phyloP scores from a whole-genome alignment of 371 early-diverging fungal genomes.

The Rhizopus arrhizus region DNA sequence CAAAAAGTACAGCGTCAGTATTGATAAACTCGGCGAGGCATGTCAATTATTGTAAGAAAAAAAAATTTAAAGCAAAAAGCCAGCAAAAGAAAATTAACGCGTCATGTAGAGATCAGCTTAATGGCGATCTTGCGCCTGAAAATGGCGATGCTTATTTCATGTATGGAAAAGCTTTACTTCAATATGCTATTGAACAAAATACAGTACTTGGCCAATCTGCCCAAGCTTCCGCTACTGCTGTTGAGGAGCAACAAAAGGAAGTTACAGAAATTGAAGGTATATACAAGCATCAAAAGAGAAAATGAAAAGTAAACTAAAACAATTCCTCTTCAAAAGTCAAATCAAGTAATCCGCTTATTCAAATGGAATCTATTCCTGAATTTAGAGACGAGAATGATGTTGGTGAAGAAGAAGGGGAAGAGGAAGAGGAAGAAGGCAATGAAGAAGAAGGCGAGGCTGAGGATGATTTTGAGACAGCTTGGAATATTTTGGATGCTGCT shows the following conservation, averaged over 20 bases:
- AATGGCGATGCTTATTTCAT: constrained; percentile 79
- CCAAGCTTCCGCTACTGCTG: constrained; percentile 20
- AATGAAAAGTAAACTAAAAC: not conserved
- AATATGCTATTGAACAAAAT: constrained; percentile 76
- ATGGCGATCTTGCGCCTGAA: constrained; percentile 69
- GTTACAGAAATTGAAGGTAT: constrained; percentile 17
- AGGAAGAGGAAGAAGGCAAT: constrained; percentile 34
- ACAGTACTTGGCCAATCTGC: constrained; percentile 67
- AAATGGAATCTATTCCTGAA: constrained; percentile 58
- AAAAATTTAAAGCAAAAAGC: constrained; percentile 7
- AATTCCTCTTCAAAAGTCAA: constrained; percentile 17
- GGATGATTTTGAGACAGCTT: constrained; percentile 87
- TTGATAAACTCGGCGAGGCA: constrained; percentile 66
- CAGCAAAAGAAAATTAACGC: not conserved
- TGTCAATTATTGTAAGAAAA: constrained; percentile 62
- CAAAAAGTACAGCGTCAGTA: constrained; percentile 59
- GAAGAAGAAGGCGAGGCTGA: constrained; percentile 52
- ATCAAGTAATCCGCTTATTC: constrained; percentile 50
- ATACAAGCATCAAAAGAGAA: not conserved
- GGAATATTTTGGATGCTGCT: constrained; percentile 86
- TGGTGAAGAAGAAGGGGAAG: constrained; percentile 37
- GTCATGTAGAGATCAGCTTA: constrained; percentile 58
- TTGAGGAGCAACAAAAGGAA: constrained; percentile 20
- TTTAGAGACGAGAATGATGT: constrained; percentile 46
- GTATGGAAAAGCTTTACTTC: constrained; percentile 80